Base-by-base conservation (phyloP, 1,284 basidiomycete species). In the Pterulicium gracile region DNA sequence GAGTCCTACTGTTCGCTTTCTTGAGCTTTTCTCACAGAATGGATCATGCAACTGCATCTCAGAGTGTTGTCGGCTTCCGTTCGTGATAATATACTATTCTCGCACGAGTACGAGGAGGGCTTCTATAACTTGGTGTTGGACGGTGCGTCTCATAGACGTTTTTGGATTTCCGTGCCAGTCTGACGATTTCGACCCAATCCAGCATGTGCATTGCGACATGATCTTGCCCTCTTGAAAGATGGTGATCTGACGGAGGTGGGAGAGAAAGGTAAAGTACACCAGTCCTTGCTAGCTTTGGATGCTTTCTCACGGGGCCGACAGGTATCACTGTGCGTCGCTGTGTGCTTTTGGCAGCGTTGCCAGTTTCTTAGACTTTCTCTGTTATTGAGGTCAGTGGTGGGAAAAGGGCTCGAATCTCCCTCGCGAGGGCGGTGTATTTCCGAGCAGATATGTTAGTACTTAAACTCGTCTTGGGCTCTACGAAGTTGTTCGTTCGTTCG, bases 51-150 rank as follows among this genome's bases (percentile, higher is more conserved):
- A 49, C 49, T 19, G 36, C 48, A n/a, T 19, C 15, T 13, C 36
- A 84, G 85, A 88, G 78, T 93, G 44, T 73, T 92, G 60, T 88
- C 85, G 1, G 78, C 87, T 0, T 82, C 87, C 0, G 77, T 95
- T 47, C 77, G 82, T 45, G 88, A 92, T 45, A 96, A 95, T 56
- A 95, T 96, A 50, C 58, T 90, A 24, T 97, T 97, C 65, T 92
- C 85, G 5, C 87, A 93, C 60, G 76, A 81, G 51, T 96, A 86
- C 51, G 88, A 96, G 48, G 81, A 87, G 51, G 69, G 64, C 0
- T 88, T 85, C 52, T 88, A 88, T 54, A 72, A 83, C 46, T 54
- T 80, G 14, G 84, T 87, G n/a, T 58, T 88, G 3, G 81, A 88
- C 66, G 82, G 83, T 81, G 41, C n/a, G 49, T 51, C 15, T 34